Percentiles rank a stretch among this genome's conserved stretches.
Conservation (phyloP, 208 protist species). For the Acanthamoeba lenticulata region DNA sequence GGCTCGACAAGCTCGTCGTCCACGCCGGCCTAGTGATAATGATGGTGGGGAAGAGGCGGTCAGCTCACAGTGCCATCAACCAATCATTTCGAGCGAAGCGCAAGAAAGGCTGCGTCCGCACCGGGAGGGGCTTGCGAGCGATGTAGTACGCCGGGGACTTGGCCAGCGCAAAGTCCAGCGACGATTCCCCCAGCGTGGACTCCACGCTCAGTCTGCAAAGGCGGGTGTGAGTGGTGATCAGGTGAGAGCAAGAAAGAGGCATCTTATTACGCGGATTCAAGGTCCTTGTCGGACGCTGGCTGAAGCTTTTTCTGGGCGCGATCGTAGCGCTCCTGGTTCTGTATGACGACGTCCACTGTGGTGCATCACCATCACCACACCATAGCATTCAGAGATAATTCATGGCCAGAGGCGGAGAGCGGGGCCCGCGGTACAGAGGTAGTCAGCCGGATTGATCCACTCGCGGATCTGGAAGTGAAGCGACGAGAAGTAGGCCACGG, state of each 20-base stretch:
- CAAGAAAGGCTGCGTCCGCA: too few species aligned
- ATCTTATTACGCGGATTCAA: not conserved
- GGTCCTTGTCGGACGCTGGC: not conserved
- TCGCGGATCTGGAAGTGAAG: not conserved
- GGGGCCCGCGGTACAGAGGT: not conserved
- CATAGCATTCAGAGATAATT: not conserved
- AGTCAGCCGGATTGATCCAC: constrained; percentile 44
- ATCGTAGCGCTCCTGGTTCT: not conserved
- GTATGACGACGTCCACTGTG: not conserved
- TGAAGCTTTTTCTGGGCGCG: not conserved
- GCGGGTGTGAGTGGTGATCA: not conserved
- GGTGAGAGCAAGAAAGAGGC: not conserved
- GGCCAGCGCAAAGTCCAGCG: not conserved
- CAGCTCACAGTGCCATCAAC: not conserved
- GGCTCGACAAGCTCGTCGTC: not conserved
- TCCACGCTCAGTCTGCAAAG: not conserved
- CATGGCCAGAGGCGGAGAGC: not conserved
- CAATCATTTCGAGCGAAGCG: too few species aligned
- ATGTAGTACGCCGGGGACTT: not conserved
- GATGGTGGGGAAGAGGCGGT: not conserved
- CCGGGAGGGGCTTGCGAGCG: not conserved
- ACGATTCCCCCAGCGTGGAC: not conserved
- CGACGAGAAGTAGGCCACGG: constrained; percentile 38
- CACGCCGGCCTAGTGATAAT: not conserved
- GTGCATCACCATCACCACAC: not conserved